Evolutionary conservation across 768 basidiomycete species (phyloP), one percentile per base, ranked within the genome.

Genomic region (Clavulina sp.): DNA sequence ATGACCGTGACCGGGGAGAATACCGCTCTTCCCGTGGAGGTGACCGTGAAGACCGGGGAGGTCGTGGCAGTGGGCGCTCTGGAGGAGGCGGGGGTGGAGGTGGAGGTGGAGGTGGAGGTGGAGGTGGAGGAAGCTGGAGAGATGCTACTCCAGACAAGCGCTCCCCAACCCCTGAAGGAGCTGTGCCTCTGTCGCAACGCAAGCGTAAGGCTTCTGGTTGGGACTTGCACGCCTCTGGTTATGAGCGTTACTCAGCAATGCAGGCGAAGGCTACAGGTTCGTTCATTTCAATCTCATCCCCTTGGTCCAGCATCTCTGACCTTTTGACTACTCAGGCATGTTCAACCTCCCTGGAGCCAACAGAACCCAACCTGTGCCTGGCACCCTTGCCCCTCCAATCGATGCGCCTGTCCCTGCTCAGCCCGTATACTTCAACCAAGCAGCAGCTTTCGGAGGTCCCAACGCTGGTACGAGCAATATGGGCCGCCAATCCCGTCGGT

Each of bases 231-330:
- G 87, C 92, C 18, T 84, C 86, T 2, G 91, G 91, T 3, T 97
- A 95, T 57, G 93, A 97, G 61, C 84, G 85, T 58, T 87, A 95
- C 60, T 82, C 81, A 3, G 89, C 93, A 16, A 74, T 89, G 72
- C 91, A 96, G 63, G 95, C 95, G n/a, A 99, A 99, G 66, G 84
- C 89, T 68, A 96, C 92, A 40, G 95, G 93, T 88, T 57, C 48
- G 71, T 58, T 33, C 53, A 48, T 29, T 4, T 4, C 26, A 48
- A 19, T 34, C 6, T 23, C 33, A 28, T 29, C 47, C 32, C 48
- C 50, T 47, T 24, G 30, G 16, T 19, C 43, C 38, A 30, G 21
- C 48, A 51, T 53, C 56, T 30, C 56, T 57, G 23, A 54, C 55
- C 13, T 55, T 21, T 50, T 40, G 13, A 61, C 40, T 51, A 49